These are phyloP conservation scores for Stephania yunnanensis DNA, from an alignment of 164 flowering plant genomes.

Conservation along the genomic window DNA sequence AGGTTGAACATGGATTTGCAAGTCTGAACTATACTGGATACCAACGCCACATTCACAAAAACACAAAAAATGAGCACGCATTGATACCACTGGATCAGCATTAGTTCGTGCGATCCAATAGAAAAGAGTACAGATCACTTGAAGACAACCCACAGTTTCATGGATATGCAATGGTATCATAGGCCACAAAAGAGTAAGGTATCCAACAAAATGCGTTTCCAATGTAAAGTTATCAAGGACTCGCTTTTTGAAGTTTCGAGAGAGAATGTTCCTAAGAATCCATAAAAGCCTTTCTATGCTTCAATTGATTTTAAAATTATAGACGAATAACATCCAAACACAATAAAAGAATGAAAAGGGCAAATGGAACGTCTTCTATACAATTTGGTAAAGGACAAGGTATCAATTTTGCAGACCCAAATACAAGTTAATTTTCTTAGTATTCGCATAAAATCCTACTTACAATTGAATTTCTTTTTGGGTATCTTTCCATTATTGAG, in stretches of 20 bases:
- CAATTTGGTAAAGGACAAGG: background rate
- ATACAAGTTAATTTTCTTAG: background rate
- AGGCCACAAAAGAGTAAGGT: background rate
- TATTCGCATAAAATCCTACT: conserved; percentile 20
- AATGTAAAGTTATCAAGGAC: background rate
- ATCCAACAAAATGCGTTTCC: background rate
- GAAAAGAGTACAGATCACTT: background rate
- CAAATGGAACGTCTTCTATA: background rate
- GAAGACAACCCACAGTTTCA: too few relatives aligned
- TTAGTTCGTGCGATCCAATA: background rate
- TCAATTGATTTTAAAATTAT: background rate
- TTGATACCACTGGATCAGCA: background rate
- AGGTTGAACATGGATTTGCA: too few relatives aligned
- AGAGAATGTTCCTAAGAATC: background rate
- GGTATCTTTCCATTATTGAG: conserved; percentile 87
- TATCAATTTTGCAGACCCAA: background rate
- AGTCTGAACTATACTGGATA: too few relatives aligned
- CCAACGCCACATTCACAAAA: too few relatives aligned
- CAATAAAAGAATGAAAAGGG: background rate
- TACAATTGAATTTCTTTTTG: conserved; percentile 92
- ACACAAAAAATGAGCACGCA: too few relatives aligned
- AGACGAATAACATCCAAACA: background rate
- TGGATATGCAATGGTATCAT: background rate
- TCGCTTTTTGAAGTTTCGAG: background rate
- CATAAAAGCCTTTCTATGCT: background rate